phyloP scores from a whole-genome alignment of 345 rosid species.

The Reutealis trisperma region DNA sequence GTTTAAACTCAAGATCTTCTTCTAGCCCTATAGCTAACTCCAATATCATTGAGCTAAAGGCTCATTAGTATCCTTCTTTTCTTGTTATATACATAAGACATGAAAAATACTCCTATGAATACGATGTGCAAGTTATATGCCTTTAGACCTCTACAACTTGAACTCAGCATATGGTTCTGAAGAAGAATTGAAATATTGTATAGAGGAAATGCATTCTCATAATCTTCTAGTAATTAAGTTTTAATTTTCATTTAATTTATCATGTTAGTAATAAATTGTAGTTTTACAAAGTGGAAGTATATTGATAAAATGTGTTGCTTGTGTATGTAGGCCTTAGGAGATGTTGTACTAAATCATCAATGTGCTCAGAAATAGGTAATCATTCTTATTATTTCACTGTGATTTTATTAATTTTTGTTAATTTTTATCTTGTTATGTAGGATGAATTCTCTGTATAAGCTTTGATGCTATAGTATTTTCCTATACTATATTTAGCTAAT shows the following conservation, averaged over 20 bases:
- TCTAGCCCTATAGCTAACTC: too few relatives aligned
- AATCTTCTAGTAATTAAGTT: constrained; percentile 31
- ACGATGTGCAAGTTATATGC: constrained; percentile 50
- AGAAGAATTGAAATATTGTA: constrained; percentile 48
- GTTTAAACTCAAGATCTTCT: too few relatives aligned
- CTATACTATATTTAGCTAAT: too few relatives aligned
- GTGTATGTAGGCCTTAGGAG: constrained; percentile 46
- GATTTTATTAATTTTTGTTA: neutral
- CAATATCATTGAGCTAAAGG: too few relatives aligned
- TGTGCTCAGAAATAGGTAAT: constrained; percentile 54
- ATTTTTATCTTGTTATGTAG: too few relatives aligned
- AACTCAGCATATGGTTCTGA: constrained; percentile 49
- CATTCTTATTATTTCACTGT: neutral
- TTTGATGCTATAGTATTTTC: too few relatives aligned
- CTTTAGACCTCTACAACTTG: constrained; percentile 58
- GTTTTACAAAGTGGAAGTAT: neutral
- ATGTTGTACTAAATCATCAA: constrained; percentile 55
- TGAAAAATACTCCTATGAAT: neutral
- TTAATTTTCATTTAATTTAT: too few relatives aligned
- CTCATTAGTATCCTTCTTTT: neutral
- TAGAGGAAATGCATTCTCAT: constrained; percentile 52
- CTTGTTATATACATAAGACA: neutral
- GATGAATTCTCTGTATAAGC: too few relatives aligned
- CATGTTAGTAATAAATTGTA: too few relatives aligned
- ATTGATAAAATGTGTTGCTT: constrained; percentile 17